phyloP scores from a whole-genome alignment of 2,329 filamentous ascomycete species.

The Phoma sp. region DNA sequence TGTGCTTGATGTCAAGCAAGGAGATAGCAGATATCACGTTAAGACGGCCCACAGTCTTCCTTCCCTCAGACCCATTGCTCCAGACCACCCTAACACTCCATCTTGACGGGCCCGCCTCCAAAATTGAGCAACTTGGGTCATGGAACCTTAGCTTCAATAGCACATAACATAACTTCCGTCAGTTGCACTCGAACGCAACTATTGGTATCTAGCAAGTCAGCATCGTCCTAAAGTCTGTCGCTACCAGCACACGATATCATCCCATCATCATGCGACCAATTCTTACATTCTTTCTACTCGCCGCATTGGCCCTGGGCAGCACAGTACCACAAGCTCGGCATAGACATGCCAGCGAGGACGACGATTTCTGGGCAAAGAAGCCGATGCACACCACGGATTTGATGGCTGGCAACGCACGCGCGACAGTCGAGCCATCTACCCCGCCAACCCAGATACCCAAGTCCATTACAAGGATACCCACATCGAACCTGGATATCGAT shows the following conservation, averaged over 20 bases:
- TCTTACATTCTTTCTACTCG: neutral
- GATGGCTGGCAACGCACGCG: constrained; percentile 4
- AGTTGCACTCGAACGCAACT: too few species aligned
- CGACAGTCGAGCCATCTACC: neutral
- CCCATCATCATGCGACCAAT: neutral
- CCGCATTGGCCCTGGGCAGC: neutral
- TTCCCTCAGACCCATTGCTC: too few species aligned
- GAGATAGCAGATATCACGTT: neutral
- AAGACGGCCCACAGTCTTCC: neutral
- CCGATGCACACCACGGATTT: constrained; percentile 16
- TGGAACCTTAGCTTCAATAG: too few species aligned
- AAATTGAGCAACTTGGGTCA: too few species aligned
- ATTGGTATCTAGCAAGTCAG: too few species aligned
- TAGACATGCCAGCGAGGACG: neutral
- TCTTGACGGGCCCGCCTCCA: neutral
- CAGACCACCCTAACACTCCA: neutral
- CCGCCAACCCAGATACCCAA: neutral
- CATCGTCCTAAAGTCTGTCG: too few species aligned
- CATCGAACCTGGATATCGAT: neutral
- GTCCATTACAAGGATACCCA: neutral
- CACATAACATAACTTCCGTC: too few species aligned
- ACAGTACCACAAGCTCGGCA: neutral
- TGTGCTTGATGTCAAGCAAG: neutral
- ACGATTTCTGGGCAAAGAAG: constrained; percentile 10
- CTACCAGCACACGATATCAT: neutral